Percentiles rank a stretch among this genome's conserved stretches.
phyloP scores from a whole-genome alignment of 2,329 filamentous ascomycete genomes.

The Fusarium oxysporum region DNA sequence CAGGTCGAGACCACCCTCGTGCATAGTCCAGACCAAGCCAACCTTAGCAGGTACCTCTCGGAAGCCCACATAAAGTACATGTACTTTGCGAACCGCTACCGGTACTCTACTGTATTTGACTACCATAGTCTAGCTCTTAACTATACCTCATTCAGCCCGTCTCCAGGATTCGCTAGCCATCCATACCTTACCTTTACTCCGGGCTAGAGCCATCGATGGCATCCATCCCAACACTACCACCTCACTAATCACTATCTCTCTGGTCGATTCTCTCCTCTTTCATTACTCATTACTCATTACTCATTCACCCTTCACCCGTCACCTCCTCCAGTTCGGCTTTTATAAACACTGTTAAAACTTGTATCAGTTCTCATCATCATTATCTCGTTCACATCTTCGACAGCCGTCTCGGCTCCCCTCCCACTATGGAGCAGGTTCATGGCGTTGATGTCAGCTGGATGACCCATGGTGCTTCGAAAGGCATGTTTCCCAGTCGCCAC shows the following conservation, averaged over 20 bases:
- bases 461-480: slow-evolving; percentile 83
- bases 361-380: slow-evolving; percentile 14
- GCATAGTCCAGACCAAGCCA: slow-evolving; percentile 22
- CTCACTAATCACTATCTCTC: slow-evolving; percentile 30
- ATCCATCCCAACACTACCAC: slow-evolving; percentile 24
- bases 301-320: background rate
- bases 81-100: slow-evolving; percentile 30
- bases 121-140: slow-evolving; percentile 24
- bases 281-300: slow-evolving; percentile 4
- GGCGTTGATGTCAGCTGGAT: slow-evolving; percentile 93
- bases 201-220: slow-evolving; percentile 5
- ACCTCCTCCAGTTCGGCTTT: slow-evolving; percentile 2
- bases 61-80: slow-evolving; percentile 28
- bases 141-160: slow-evolving; percentile 35
- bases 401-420: slow-evolving; percentile 27
- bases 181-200: slow-evolving; percentile 7
- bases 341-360: slow-evolving; percentile 5
- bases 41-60: background rate
- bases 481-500: slow-evolving; percentile 61
- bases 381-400: slow-evolving; percentile 4
- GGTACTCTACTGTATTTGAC: slow-evolving; percentile 15
- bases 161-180: slow-evolving; percentile 38
- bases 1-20: slow-evolving; percentile 26
- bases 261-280: slow-evolving; percentile 22
- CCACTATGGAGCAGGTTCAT: slow-evolving; percentile 81